These are phyloP conservation scores for Encephalitozoon intestinalis DNA, from an alignment of 371 early-diverging fungal species.

Conservation along the genomic window DNA sequence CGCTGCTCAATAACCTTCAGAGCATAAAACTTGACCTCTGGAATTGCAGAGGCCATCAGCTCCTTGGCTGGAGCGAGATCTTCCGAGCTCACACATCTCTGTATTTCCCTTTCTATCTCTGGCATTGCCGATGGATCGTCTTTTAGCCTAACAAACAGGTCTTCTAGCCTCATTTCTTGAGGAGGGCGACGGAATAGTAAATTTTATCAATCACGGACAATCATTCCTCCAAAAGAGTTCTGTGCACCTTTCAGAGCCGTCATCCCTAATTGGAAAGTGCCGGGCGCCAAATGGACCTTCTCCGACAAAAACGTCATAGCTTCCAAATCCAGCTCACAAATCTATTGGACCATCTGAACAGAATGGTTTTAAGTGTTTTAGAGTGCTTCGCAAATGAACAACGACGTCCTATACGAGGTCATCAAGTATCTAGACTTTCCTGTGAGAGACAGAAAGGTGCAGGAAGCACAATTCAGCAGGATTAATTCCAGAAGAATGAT, in stretches of 20 bases:
- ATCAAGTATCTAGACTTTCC: constrained; percentile 12
- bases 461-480: background rate
- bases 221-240: background rate
- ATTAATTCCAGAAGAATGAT: background rate
- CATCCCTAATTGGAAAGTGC: background rate
- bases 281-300: background rate
- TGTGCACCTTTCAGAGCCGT: background rate
- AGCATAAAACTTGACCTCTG: constrained; percentile 30
- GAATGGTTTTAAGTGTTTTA: background rate
- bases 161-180: constrained; percentile 18
- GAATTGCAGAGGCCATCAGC: background rate
- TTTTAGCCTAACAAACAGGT: constrained; percentile 15
- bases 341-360: background rate
- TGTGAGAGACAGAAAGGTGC: background rate
- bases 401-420: constrained; percentile 4
- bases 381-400: constrained; percentile 2
- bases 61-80: background rate
- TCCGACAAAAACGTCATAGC: background rate
- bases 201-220: too few relatives aligned
- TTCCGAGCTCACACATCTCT: background rate
- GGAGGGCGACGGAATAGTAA: background rate
- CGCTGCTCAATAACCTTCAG: constrained; percentile 44
- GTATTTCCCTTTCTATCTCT: constrained; percentile 38
- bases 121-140: constrained; percentile 29
- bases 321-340: background rate